These are phyloP conservation scores for Maudiozyma turicensis DNA, from an alignment of 805 yeast species.

Conservation along the genomic window DNA sequence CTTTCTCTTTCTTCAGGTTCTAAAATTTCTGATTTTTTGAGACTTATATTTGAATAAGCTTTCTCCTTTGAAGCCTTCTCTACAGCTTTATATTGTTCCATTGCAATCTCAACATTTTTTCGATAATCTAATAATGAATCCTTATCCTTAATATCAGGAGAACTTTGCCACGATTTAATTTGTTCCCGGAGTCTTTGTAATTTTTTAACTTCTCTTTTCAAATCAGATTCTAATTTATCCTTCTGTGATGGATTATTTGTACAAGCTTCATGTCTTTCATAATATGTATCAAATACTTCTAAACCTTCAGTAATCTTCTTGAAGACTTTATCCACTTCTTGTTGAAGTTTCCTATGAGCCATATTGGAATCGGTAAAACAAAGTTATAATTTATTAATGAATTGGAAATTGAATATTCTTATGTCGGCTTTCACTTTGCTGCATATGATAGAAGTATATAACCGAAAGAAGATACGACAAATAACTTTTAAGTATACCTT, in stretches of 20 bases:
- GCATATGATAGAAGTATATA: background rate
- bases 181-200: constrained; percentile 90
- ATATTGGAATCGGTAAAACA: constrained; percentile 12
- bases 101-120: constrained; percentile 59
- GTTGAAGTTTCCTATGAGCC: constrained; percentile 40
- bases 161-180: constrained; percentile 89
- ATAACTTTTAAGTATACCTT: no score
- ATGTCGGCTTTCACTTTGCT: background rate
- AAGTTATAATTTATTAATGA: background rate
- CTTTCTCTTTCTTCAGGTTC: constrained; percentile 80
- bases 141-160: constrained; percentile 85
- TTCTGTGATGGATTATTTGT: constrained; percentile 75
- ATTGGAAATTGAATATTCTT: background rate
- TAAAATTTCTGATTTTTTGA: constrained; percentile 51
- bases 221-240: constrained; percentile 85
- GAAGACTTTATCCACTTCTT: constrained; percentile 87
- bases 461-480: no score
- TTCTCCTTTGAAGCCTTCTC: constrained; percentile 90
- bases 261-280: constrained; percentile 74
- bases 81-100: constrained; percentile 94
- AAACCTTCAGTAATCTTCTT: constrained; percentile 84
- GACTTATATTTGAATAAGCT: constrained; percentile 87
- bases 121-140: constrained; percentile 73
- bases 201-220: constrained; percentile 92
- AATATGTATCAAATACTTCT: constrained; percentile 70